A percentile compares a stretch with the other conserved stretches of the same genome.
These are phyloP conservation scores for Allium fistulosum DNA, from an alignment of 106 monocot genomes.

Conservation along the genomic window DNA sequence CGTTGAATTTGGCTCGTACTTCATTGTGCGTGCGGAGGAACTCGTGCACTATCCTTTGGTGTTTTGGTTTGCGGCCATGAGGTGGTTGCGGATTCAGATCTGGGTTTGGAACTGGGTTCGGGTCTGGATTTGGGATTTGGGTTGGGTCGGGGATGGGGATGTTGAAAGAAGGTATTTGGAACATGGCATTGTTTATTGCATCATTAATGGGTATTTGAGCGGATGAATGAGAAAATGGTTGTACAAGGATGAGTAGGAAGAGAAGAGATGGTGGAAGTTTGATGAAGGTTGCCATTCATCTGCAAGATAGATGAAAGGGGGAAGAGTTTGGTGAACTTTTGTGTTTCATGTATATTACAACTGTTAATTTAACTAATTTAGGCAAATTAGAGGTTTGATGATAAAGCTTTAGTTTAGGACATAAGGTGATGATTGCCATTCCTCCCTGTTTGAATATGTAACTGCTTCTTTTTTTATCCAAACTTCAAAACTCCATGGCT, in stretches of 20 bases:
- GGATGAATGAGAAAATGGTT: background rate
- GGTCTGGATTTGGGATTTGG: background rate
- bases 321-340: too few relatives aligned
- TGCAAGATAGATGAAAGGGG: too few relatives aligned
- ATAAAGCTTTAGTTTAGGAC: too few relatives aligned
- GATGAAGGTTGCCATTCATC: too few relatives aligned
- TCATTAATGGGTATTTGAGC: background rate
- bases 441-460: too few relatives aligned
- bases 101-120: background rate
- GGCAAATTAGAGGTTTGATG: too few relatives aligned
- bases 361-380: too few relatives aligned
- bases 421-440: too few relatives aligned
- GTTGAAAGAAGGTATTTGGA: background rate
- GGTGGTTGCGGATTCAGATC: background rate
- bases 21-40: conserved; percentile 29
- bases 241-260: background rate
- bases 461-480: too few relatives aligned
- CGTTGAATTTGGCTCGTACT: conserved; percentile 1
- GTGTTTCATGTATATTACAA: too few relatives aligned
- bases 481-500: too few relatives aligned
- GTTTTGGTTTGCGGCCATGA: too few relatives aligned
- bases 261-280: background rate
- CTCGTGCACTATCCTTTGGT: conserved; percentile 3
- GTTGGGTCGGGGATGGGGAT: background rate
- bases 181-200: background rate